A percentile compares a stretch with the other conserved stretches of the same genome.
Conservation (phyloP, 2,329 filamentous ascomycete species). For the Capronia coronata region DNA sequence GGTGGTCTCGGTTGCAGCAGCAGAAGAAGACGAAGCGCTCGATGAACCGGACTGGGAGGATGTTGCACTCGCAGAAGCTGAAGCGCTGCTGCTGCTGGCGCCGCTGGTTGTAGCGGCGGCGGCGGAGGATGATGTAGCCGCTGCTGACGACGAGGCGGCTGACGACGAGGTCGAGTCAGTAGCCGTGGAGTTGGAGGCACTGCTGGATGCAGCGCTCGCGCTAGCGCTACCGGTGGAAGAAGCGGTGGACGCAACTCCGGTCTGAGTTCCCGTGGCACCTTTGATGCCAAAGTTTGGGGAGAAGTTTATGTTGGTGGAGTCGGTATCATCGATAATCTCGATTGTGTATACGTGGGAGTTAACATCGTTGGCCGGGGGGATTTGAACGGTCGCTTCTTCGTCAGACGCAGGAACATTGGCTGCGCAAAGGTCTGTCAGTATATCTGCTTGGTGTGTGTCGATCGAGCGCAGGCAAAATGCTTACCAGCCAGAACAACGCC, state of each 20-base stretch:
- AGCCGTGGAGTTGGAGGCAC: not conserved
- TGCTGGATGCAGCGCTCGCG: not conserved
- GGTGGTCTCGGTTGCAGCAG: constrained; percentile 29
- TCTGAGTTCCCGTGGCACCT: constrained; percentile 38
- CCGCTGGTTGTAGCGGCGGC: constrained; percentile 14
- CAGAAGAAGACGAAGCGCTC: constrained; percentile 17
- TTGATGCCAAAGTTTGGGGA: constrained; percentile 47
- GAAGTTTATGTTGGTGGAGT: constrained; percentile 46
- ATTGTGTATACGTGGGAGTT: constrained; percentile 46
- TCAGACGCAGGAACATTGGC: constrained; percentile 43
- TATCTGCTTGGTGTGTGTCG: not conserved
- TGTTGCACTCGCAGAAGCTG: constrained; percentile 24
- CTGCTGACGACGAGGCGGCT: constrained; percentile 14
- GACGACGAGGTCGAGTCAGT: constrained; percentile 20
- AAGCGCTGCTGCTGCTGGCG: constrained; percentile 28
- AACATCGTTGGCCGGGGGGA: constrained; percentile 37
- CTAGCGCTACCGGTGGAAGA: constrained; percentile 7
- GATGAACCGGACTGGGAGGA: constrained; percentile 8
- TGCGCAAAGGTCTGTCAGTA: constrained; percentile 27
- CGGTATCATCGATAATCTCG: constrained; percentile 46
- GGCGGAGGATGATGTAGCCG: constrained; percentile 11
- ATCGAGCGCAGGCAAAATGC: constrained; percentile 18
- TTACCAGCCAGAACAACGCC: constrained; percentile 42
- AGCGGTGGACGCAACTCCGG: constrained; percentile 28
- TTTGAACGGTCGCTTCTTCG: constrained; percentile 46